Evolutionary conservation across 106 monocot species (phyloP), one percentile per base, ranked within the genome.

Genomic region (Apostasia ramifera): DNA sequence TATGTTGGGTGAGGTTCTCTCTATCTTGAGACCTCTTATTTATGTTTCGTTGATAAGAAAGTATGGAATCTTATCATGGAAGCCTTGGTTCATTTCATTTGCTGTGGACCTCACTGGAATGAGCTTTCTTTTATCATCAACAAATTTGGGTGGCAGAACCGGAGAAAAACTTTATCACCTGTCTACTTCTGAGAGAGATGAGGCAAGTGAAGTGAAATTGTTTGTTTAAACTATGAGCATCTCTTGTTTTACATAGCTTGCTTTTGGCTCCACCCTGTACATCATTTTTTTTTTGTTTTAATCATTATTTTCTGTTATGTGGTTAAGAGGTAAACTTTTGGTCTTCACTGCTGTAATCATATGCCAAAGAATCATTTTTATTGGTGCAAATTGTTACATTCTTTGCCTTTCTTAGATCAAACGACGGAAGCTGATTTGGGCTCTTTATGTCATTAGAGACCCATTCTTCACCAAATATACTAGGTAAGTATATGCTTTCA

Each of bases 371-470:
- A 38, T 3, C 53, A 43, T 2, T 57, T 44, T 61, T 58, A 37
- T 70, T 69, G 47, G 13, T 76, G 38, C 38, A 63, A 55, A 51
- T 68, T 42, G 13, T 69, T 49, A 55, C 38, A 55, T n/a, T 64
- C 53, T 61, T 58, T 49, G 8, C 8, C 43, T 67, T 78, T 4
- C 13, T 70, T 69, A 94, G 94, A 37, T 91, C 15, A 88, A 81
- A 79, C 80, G 92, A 64, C 73, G 92, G 66, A 95, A 89, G 75
- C 60, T 89, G 75, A 70, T 92, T 54, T 95, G 79, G 82, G 95
- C 89, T 56, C 84, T 95, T 26, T 92, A 95, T 56, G 50, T 95
- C 69, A 82, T 95, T 78, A 79, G 95, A 77, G 95, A 95, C 77
- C 95, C 95, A 71, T 92, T 91, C 72, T 95, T 95, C 69, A 73